These are phyloP conservation scores for Citrus trifoliata DNA, from an alignment of 345 rosid species.

Conservation along the genomic window DNA sequence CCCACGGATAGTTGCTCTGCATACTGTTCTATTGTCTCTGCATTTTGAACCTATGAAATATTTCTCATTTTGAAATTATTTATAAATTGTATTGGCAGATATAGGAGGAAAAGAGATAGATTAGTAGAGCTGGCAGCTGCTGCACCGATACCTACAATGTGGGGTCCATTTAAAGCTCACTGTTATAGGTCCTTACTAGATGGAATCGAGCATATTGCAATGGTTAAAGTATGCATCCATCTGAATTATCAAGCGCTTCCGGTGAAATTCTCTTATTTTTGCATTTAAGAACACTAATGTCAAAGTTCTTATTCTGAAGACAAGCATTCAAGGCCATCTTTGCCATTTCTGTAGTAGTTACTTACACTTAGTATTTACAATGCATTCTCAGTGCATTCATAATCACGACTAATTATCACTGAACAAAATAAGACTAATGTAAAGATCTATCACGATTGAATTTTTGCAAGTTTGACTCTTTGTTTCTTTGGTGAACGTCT, in stretches of 20 bases:
- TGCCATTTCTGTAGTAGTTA: background rate
- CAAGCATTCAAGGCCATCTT: background rate
- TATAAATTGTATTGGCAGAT: slow-evolving; percentile 37
- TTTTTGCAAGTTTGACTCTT: background rate
- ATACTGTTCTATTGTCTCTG: background rate
- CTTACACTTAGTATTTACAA: background rate
- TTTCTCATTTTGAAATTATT: background rate
- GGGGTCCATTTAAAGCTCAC: slow-evolving; percentile 85
- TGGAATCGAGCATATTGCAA: slow-evolving; percentile 97
- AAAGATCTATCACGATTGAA: background rate
- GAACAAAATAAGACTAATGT: background rate
- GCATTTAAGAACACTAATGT: background rate
- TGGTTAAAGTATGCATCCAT: slow-evolving; percentile 68
- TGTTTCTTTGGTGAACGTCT: background rate
- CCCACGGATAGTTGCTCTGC: background rate
- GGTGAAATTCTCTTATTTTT: background rate
- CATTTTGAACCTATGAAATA: background rate
- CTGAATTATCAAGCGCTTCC: background rate
- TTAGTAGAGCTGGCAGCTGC: slow-evolving; percentile 67
- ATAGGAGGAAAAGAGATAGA: slow-evolving; percentile 81
- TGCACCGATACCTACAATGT: slow-evolving; percentile 82
- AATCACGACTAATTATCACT: background rate
- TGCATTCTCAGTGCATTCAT: background rate
- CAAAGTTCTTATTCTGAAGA: background rate
- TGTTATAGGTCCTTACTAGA: slow-evolving; percentile 79